phyloP scores from a whole-genome alignment of 2,329 filamentous ascomycete genomes.

The Neurospora crassa region DNA sequence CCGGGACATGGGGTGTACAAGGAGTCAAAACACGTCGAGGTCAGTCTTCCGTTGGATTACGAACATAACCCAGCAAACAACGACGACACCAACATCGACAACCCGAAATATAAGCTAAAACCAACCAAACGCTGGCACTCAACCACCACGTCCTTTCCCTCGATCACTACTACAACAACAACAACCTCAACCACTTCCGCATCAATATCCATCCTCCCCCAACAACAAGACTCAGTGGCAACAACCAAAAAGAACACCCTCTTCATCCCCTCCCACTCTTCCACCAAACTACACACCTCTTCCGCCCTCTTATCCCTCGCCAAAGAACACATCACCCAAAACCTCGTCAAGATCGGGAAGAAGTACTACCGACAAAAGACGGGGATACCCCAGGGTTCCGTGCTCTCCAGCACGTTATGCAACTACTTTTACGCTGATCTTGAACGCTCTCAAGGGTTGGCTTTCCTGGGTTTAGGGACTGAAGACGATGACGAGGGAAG shows the following conservation, averaged over 20 bases:
- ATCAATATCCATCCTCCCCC: neutral
- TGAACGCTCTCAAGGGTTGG: slow-evolving; percentile 39
- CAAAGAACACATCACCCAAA: slow-evolving; percentile 69
- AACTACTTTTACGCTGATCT: slow-evolving; percentile 94
- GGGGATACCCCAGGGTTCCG: slow-evolving; percentile 89
- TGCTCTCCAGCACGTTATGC: slow-evolving; percentile 78
- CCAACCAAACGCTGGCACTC: slow-evolving; percentile 42
- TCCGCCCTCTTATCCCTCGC: slow-evolving; percentile 55
- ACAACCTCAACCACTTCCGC: neutral
- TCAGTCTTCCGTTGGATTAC: slow-evolving; percentile 36
- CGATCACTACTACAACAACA: neutral
- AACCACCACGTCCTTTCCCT: slow-evolving; percentile 31
- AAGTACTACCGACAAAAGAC: slow-evolving; percentile 78
- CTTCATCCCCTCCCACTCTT: slow-evolving; percentile 43
- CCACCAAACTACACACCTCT: neutral
- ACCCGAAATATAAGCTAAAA: slow-evolving; percentile 20
- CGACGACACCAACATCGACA: slow-evolving; percentile 1
- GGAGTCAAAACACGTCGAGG: slow-evolving; percentile 65
- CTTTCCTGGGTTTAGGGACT: neutral
- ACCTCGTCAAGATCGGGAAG: slow-evolving; percentile 82
- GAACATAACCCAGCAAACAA: slow-evolving; percentile 17
- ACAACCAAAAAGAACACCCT: slow-evolving; percentile 53
- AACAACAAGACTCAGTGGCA: neutral
- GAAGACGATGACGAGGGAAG: no score
- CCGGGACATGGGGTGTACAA: slow-evolving; percentile 53